These are phyloP conservation scores for Leishmania tropica DNA, from an alignment of 208 protist genomes.

Conservation along the genomic window DNA sequence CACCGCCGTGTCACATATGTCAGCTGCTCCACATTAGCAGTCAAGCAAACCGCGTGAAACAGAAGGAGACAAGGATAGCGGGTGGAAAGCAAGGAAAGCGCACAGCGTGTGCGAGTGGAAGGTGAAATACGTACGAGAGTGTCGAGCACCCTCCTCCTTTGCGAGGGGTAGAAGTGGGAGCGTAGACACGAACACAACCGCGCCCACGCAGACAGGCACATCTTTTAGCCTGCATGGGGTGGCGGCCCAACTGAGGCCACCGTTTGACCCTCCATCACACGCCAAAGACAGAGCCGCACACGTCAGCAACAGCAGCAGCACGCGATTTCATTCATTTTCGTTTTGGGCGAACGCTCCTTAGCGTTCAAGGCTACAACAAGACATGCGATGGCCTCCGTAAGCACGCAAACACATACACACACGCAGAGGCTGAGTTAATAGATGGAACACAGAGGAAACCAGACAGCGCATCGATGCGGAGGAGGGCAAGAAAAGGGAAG, in stretches of 20 bases:
- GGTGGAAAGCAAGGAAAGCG: background rate
- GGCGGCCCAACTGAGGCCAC: background rate
- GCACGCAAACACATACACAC: background rate
- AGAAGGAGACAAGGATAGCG: background rate
- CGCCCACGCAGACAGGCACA: background rate
- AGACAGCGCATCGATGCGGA: background rate
- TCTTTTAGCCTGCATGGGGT: background rate
- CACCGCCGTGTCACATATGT: background rate
- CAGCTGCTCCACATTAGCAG: background rate
- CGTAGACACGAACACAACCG: background rate
- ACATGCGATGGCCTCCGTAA: background rate
- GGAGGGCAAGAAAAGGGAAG: background rate
- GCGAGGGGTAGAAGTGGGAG: background rate
- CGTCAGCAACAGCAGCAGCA: background rate
- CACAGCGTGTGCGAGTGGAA: background rate
- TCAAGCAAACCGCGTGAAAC: background rate
- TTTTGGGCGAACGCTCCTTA: background rate
- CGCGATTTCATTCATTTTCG: background rate
- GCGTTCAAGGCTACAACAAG: background rate
- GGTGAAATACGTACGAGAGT: background rate
- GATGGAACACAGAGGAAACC: background rate
- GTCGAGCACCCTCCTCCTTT: background rate
- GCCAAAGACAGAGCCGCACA: background rate
- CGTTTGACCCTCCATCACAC: background rate
- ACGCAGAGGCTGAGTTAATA: background rate